These are phyloP conservation scores for Ophiostoma tasmaniense DNA, from an alignment of 2,329 filamentous ascomycete species.

Conservation along the genomic window DNA sequence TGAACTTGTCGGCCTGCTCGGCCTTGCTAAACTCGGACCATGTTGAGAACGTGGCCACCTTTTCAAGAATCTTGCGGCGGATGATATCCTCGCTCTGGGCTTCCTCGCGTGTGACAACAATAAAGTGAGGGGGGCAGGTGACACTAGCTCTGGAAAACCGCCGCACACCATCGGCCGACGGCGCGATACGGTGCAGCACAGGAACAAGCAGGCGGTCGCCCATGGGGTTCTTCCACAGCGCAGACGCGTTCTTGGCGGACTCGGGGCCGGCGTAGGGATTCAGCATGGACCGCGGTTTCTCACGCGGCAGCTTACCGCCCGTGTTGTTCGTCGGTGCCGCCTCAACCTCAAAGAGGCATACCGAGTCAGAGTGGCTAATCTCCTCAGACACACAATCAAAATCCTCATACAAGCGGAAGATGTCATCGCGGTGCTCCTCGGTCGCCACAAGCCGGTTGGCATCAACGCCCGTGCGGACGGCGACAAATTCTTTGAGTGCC, in stretches of 20 bases:
- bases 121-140: slow-evolving; percentile 54
- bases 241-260: slow-evolving; percentile 35
- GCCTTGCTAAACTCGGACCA: slow-evolving; percentile 52
- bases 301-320: slow-evolving; percentile 39
- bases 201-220: slow-evolving; percentile 63
- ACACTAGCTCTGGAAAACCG: slow-evolving; percentile 17
- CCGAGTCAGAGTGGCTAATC: slow-evolving; percentile 57
- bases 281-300: slow-evolving; percentile 43
- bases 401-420: slow-evolving; percentile 82
- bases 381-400: slow-evolving; percentile 58
- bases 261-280: slow-evolving; percentile 39
- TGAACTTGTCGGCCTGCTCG: slow-evolving; percentile 30
- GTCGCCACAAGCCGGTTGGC: slow-evolving; percentile 62
- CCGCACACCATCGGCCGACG: slow-evolving; percentile 17
- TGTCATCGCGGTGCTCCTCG: slow-evolving; percentile 74
- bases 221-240: slow-evolving; percentile 49
- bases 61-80: slow-evolving; percentile 68
- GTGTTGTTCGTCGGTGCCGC: slow-evolving; percentile 69
- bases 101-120: slow-evolving; percentile 68
- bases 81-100: slow-evolving; percentile 59
- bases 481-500: slow-evolving; percentile 59
- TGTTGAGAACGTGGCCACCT: slow-evolving; percentile 68
- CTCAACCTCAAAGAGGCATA: slow-evolving; percentile 70
- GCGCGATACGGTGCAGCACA: slow-evolving; percentile 52
- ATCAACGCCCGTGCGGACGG: slow-evolving; percentile 57